Conservation (phyloP, 139 green algal genomes). For the Ulvella scutata region DNA sequence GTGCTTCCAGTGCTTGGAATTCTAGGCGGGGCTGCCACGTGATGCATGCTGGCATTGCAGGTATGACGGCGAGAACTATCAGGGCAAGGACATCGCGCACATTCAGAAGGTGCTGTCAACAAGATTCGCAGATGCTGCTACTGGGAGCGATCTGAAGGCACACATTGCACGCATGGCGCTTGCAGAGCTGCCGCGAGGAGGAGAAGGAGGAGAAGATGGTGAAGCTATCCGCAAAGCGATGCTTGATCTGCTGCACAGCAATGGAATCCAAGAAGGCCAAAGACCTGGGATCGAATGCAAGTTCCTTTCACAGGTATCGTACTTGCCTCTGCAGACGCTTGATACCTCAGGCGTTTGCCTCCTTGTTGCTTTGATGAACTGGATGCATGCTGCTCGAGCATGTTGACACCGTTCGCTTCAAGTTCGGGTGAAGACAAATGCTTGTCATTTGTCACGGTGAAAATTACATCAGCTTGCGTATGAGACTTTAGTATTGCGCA, state of each 20-base stretch:
- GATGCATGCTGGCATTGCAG: background rate
- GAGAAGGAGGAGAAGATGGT: constrained; percentile 74
- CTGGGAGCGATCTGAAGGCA: constrained; percentile 19
- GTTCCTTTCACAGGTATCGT: too few species aligned
- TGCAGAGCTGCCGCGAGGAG: constrained; percentile 59
- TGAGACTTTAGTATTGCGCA: too few species aligned
- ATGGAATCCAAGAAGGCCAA: constrained; percentile 78
- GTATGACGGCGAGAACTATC: constrained; percentile 48
- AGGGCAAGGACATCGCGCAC: constrained; percentile 79
- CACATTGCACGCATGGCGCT: constrained; percentile 39
- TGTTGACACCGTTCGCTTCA: too few species aligned
- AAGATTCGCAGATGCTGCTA: constrained; percentile 40
- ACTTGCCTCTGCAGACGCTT: too few species aligned
- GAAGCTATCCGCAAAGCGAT: constrained; percentile 86
- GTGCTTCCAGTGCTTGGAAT: background rate
- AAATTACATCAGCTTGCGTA: too few species aligned
- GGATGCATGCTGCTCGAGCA: too few species aligned
- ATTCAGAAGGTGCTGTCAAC: constrained; percentile 63
- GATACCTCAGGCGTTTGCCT: too few species aligned
- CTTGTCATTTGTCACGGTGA: too few species aligned
- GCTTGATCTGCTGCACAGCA: constrained; percentile 78
- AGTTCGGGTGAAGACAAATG: too few species aligned
- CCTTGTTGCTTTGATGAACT: too few species aligned
- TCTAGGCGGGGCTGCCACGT: background rate
- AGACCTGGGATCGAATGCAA: constrained; percentile 28